These are phyloP conservation scores for Phytophthora brassicae DNA, from an alignment of 352 stramenopile species.

Conservation along the genomic window DNA sequence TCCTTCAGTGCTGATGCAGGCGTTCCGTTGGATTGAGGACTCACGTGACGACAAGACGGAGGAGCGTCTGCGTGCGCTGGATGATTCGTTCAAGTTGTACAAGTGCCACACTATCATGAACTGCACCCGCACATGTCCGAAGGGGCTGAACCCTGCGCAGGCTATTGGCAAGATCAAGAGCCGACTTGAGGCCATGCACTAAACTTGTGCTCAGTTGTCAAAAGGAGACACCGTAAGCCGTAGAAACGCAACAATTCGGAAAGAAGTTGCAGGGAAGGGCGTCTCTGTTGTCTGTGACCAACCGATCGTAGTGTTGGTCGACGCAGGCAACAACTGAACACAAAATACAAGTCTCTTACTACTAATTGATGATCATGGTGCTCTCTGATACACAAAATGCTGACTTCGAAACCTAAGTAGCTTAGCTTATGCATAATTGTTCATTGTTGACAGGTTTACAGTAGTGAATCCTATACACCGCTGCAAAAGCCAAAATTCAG, in stretches of 20 bases:
- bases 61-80: constrained; percentile 94
- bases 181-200: constrained; percentile 84
- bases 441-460: constrained; percentile 12
- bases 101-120: constrained; percentile 99
- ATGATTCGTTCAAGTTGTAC: constrained; percentile 99
- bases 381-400: neutral
- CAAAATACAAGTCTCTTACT: constrained; percentile 27
- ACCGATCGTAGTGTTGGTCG: constrained; percentile 28
- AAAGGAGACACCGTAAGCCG: no score
- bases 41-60: constrained; percentile 96
- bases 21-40: constrained; percentile 99
- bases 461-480: constrained; percentile 9
- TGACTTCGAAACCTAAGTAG: neutral
- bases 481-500: constrained; percentile 33
- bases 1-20: constrained; percentile 89
- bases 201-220: no score
- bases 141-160: constrained; percentile 98
- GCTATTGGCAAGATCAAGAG: constrained; percentile 99
- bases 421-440: constrained; percentile 29
- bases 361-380: constrained; percentile 3
- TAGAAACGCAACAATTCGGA: constrained; percentile 17
- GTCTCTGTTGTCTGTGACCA: constrained; percentile 20
- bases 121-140: constrained; percentile 99
- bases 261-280: constrained; percentile 26
- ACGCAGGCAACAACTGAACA: constrained; percentile 21